phyloP scores from a whole-genome alignment of 1,284 basidiomycete genomes.

The Mycosarcoma maydis region DNA sequence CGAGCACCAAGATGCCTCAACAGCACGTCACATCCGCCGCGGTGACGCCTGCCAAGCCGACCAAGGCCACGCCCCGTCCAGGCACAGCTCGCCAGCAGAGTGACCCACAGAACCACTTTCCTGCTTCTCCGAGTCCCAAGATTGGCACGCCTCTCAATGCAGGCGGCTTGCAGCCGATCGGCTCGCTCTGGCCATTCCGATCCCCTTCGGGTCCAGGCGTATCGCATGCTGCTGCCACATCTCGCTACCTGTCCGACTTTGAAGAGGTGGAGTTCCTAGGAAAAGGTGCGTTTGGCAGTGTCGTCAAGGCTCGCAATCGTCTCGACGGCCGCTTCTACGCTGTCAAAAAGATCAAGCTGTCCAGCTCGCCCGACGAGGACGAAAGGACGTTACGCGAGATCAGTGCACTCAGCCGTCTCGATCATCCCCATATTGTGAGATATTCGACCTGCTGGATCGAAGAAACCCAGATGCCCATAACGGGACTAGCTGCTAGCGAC shows the following conservation, averaged over 20 bases:
- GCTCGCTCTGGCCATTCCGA: conserved; percentile 61
- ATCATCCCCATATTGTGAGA: conserved; percentile 88
- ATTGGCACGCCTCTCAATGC: conserved; percentile 7
- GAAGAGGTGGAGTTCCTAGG: conserved; percentile 71
- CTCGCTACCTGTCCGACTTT: conserved; percentile 65
- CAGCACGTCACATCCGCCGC: conserved; percentile 6
- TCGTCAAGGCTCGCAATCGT: conserved; percentile 90
- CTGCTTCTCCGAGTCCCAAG: conserved; percentile 16
- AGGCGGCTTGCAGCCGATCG: conserved; percentile 22
- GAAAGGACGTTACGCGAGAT: conserved; percentile 91
- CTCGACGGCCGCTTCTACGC: conserved; percentile 71
- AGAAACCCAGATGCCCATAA: conserved; percentile 49
- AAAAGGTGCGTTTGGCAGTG: conserved; percentile 89
- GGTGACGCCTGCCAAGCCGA: background rate
- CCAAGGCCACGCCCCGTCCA: conserved; percentile 20
- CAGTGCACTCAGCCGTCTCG: conserved; percentile 83
- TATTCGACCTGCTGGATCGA: conserved; percentile 71
- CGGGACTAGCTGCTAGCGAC: conserved; percentile 33
- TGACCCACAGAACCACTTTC: conserved; percentile 5
- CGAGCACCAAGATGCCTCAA: conserved; percentile 24
- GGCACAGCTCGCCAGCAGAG: conserved; percentile 24
- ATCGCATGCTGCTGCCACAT: conserved; percentile 29
- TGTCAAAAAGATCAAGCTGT: conserved; percentile 86
- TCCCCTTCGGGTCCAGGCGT: conserved; percentile 21
- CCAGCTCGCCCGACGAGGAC: conserved; percentile 79